Evolutionary conservation across 2,329 filamentous ascomycete genomes (phyloP).

Genomic region (Colletotrichum sp.): DNA sequence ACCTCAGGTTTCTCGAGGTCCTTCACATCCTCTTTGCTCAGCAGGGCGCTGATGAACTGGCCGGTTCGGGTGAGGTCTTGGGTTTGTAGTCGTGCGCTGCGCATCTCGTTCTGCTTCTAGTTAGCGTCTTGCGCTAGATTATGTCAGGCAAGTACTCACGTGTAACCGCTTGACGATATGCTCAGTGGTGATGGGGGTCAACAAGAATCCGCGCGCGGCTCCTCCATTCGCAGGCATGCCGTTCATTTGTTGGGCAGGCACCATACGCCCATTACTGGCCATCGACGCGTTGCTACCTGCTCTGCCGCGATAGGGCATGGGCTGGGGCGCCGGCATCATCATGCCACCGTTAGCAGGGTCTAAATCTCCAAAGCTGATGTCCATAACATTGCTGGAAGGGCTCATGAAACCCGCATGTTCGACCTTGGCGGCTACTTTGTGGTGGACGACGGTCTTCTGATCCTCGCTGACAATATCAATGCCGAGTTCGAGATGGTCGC

Average conservation of each 20-base stretch:
- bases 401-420: conserved; percentile 90
- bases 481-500: conserved; percentile 91
- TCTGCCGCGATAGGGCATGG: conserved; percentile 73
- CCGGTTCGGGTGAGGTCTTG: conserved; percentile 84
- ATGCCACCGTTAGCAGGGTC: conserved; percentile 79
- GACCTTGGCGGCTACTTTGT: conserved; percentile 96
- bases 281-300: conserved; percentile 71
- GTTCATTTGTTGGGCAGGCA: conserved; percentile 54
- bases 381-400: conserved; percentile 76
- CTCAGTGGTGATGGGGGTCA: conserved; percentile 90
- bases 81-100: conserved; percentile 84
- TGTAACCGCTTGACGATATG: conserved; percentile 89
- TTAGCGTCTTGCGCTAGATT: conserved; percentile 24
- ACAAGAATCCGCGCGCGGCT: conserved; percentile 68
- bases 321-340: conserved; percentile 71
- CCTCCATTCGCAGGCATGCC: conserved; percentile 61
- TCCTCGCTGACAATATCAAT: conserved; percentile 99
- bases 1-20: conserved; percentile 58
- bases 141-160: conserved; percentile 54
- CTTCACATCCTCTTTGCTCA: conserved; percentile 73
- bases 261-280: conserved; percentile 65
- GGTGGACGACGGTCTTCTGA: conserved; percentile 97
- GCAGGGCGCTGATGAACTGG: conserved; percentile 78
- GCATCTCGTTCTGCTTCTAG: conserved; percentile 77
- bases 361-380: conserved; percentile 91